Base-by-base conservation (phyloP, 1,284 basidiomycete genomes). In the Agaricales sp. region DNA sequence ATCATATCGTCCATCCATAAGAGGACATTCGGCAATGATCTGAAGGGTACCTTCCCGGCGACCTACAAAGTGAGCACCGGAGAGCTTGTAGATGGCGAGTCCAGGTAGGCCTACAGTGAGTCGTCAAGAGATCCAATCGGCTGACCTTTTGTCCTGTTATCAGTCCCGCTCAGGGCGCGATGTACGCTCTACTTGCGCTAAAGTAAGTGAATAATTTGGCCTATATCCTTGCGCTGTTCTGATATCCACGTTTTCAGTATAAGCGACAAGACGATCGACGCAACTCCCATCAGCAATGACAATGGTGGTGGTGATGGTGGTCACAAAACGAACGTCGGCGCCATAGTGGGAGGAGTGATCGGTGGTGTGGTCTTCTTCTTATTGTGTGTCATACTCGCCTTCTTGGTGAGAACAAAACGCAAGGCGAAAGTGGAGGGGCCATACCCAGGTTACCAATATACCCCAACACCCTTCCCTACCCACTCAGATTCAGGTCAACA, bases 141-240 rank as follows among this genome's bases (percentile, higher is more conserved):
- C n/a, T n/a, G n/a, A n/a, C n/a, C n/a, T 16, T 23, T 26, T 16
- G 38, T 16, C 39, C 38, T 20, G 21, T n/a, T 26, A 25, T n/a
- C n/a, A 67, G 64, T 53, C 60, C 66, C 18, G 63, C 60, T n/a
- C 61, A 63, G 54, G 67, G 67, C 8, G 66, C 64, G 0, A 58
- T 64, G 57, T 64, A 61, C 46, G 55, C 65, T 1, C 23, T 64
- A 3, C 54, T 68, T 1, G 59, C 63, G 0, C 52, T 66, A 26
- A 63, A 57, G 66, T 67, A 47, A 3, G 53, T 48, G 16, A 19
- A 16, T 25, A 16, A 0, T 12, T 3, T 20, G 20, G n/a, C 35
- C 16, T n/a, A n/a, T n/a, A n/a, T n/a, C n/a, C 26, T 30, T 30
- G 6, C n/a, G n/a, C n/a, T 6, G 14, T 6, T 30, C 26, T 30